A percentile compares a stretch with the other conserved stretches of the same genome.
Conservation (phyloP, 345 rosid species). For the Syzygium jambos region DNA sequence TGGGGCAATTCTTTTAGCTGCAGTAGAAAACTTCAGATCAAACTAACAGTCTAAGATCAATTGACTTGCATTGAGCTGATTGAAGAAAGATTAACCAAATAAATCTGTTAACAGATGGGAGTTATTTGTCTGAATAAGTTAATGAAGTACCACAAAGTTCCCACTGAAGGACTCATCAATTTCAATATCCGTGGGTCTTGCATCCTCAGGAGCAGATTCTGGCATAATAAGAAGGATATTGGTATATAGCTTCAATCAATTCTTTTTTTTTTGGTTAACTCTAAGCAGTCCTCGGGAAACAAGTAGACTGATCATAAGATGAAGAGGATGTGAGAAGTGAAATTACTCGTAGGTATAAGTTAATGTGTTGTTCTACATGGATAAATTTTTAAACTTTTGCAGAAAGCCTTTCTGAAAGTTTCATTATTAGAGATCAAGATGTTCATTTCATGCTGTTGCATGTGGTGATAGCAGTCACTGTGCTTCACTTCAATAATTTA, state of each 20-base stretch:
- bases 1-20: constrained; percentile 56
- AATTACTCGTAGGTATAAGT: neutral
- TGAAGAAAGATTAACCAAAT: neutral
- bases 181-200: constrained; percentile 26
- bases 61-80: neutral
- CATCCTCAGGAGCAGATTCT: constrained; percentile 22
- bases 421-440: neutral
- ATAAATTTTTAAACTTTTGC: neutral
- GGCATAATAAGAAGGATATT: constrained; percentile 10
- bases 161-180: constrained; percentile 36
- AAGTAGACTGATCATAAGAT: neutral
- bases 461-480: neutral
- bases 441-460: neutral
- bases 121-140: neutral
- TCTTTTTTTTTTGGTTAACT: too few relatives aligned
- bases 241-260: neutral
- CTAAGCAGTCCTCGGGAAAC: neutral
- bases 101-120: neutral
- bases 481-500: neutral
- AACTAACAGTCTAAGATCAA: neutral
- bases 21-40: neutral
- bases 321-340: neutral
- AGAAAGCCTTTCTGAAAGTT: neutral
- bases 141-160: constrained; percentile 33
- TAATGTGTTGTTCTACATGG: neutral